phyloP scores from a whole-genome alignment of 148 eudicot genomes.

The Selenicereus undatus region DNA sequence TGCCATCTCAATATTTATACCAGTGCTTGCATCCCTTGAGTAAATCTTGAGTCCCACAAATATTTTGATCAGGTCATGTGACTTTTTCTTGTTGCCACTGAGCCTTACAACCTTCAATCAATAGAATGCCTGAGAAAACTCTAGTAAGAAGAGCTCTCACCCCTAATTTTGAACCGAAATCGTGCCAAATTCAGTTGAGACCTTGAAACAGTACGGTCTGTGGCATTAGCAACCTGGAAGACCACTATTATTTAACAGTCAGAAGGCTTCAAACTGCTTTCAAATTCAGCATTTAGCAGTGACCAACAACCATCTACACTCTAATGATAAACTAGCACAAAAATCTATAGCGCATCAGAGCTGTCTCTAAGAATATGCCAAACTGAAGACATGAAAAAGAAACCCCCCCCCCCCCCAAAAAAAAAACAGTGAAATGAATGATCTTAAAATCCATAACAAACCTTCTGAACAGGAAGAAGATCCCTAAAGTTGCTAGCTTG shows the following conservation, averaged over 20 bases:
- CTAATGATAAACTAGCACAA: not conserved
- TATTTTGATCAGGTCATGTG: conserved; percentile 50
- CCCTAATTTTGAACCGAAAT: not conserved
- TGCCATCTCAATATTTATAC: conserved; percentile 86
- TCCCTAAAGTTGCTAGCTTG: no score
- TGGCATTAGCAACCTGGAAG: not conserved
- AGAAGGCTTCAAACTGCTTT: not conserved
- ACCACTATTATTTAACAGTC: not conserved
- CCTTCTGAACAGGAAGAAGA: no score
- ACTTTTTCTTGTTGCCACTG: conserved; percentile 49
- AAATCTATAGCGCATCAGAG: not conserved
- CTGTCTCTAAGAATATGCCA: not conserved
- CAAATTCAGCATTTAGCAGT: not conserved
- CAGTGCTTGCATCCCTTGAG: conserved; percentile 47
- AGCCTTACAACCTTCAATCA: not conserved
- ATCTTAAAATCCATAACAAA: no score
- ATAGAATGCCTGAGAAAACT: not conserved
- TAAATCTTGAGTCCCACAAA: conserved; percentile 39
- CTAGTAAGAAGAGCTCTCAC: not conserved
- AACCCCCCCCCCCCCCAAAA: no score
- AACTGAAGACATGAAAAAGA: not conserved
- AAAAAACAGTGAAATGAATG: no score
- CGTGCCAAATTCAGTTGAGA: not conserved
- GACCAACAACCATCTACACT: not conserved
- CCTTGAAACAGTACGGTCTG: not conserved